Conservation (phyloP, 2,329 filamentous ascomycete genomes). For the Zasmidium cellare region DNA sequence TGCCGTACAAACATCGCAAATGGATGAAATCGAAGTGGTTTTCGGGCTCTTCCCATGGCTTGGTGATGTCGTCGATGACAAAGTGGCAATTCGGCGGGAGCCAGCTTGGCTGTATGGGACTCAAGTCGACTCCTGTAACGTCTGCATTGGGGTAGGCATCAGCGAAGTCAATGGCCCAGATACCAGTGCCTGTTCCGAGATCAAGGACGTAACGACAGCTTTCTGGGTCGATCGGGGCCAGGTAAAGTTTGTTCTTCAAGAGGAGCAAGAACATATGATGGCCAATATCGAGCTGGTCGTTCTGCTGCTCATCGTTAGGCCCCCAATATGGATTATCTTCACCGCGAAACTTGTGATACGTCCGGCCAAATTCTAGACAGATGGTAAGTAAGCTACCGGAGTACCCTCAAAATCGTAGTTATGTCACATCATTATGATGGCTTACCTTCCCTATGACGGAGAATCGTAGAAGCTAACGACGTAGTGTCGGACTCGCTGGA, state of each 20-base stretch:
- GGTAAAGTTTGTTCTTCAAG: slow-evolving; percentile 4
- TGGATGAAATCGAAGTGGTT: slow-evolving; percentile 8
- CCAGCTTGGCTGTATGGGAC: neutral
- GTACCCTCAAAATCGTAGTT: too few relatives aligned
- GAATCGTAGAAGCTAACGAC: neutral
- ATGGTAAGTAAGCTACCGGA: too few relatives aligned
- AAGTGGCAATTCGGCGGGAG: slow-evolving; percentile 8
- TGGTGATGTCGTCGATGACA: slow-evolving; percentile 3
- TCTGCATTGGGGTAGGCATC: neutral
- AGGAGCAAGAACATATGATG: slow-evolving; percentile 14
- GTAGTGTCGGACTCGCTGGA: neutral
- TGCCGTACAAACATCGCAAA: slow-evolving; percentile 2
- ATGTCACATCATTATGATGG: too few relatives aligned
- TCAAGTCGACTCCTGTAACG: slow-evolving; percentile 3
- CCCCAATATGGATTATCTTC: neutral
- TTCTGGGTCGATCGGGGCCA: slow-evolving; percentile 5
- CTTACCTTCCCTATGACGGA: neutral
- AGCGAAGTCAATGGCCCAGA: slow-evolving; percentile 8
- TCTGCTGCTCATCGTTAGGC: slow-evolving; percentile 13
- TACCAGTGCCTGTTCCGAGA: slow-evolving; percentile 6
- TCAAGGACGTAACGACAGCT: slow-evolving; percentile 4
- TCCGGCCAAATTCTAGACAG: neutral
- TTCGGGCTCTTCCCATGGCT: neutral
- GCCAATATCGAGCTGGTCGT: slow-evolving; percentile 11
- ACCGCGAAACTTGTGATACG: slow-evolving; percentile 8